Conservation (phyloP, 2,329 filamentous ascomycete species). For the Whalleya microplaca region DNA sequence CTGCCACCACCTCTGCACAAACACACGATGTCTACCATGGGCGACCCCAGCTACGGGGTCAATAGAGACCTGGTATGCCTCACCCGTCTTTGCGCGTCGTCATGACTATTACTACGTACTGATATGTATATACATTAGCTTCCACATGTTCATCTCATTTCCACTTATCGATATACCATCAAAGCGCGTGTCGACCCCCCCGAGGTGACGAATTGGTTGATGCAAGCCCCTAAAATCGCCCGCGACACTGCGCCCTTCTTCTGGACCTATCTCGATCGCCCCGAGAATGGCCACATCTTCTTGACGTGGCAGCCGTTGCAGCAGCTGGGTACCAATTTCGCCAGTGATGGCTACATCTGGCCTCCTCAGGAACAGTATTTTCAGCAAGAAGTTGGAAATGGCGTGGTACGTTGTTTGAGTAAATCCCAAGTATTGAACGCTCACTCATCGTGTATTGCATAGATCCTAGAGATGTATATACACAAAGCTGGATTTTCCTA, state of each 20-base stretch:
- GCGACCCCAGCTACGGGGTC: slow-evolving; percentile 53
- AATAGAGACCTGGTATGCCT: slow-evolving; percentile 45
- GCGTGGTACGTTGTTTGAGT: slow-evolving; percentile 49
- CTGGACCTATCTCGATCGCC: slow-evolving; percentile 89
- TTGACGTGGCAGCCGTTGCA: slow-evolving; percentile 86
- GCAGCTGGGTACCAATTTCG: slow-evolving; percentile 72
- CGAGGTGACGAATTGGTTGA: slow-evolving; percentile 81
- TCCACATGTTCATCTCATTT: slow-evolving; percentile 88
- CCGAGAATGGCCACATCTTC: slow-evolving; percentile 79
- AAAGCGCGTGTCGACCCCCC: slow-evolving; percentile 72
- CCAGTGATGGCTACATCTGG: slow-evolving; percentile 94
- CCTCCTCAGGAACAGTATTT: slow-evolving; percentile 78
- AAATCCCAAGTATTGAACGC: slow-evolving; percentile 3
- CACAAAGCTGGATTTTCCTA: slow-evolving; percentile 81
- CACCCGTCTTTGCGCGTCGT: slow-evolving; percentile 1
- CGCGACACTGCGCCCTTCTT: slow-evolving; percentile 85
- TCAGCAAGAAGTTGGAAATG: slow-evolving; percentile 70
- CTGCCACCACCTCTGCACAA: not conserved
- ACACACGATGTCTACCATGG: slow-evolving; percentile 38
- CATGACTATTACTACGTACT: slow-evolving; percentile 40
- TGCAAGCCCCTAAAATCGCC: slow-evolving; percentile 82
- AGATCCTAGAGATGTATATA: slow-evolving; percentile 89
- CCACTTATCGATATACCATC: slow-evolving; percentile 77
- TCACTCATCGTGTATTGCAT: slow-evolving; percentile 22
- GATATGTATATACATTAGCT: slow-evolving; percentile 51